Percentiles rank a stretch among this genome's conserved stretches.
These are phyloP conservation scores for Linnemannia hyalina DNA, from an alignment of 192 early-diverging fungal species.

Conservation along the genomic window DNA sequence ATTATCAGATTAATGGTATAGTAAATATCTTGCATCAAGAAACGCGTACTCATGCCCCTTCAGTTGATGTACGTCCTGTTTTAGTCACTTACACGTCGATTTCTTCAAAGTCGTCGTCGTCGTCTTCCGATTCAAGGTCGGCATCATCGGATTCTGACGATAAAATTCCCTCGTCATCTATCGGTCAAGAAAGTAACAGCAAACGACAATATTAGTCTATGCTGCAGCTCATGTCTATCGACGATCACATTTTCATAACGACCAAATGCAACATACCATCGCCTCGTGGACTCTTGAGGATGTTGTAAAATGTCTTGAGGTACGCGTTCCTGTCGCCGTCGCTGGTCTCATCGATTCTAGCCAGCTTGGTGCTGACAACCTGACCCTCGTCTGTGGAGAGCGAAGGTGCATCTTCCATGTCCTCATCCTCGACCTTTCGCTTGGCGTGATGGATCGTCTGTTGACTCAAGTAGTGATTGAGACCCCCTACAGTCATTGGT, in stretches of 20 bases:
- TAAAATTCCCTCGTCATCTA: constrained; percentile 54
- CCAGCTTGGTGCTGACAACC: constrained; percentile 51
- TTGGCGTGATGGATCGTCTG: constrained; percentile 33
- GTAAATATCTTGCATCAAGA: neutral
- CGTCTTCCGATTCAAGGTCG: constrained; percentile 53
- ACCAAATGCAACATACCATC: constrained; percentile 30
- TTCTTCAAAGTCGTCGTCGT: constrained; percentile 55
- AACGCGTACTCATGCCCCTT: neutral
- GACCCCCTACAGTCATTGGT: neutral
- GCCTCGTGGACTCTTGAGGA: constrained; percentile 44
- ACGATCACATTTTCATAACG: neutral
- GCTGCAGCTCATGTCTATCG: neutral
- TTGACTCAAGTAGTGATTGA: neutral
- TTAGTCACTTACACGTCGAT: constrained; percentile 46
- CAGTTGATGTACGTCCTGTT: neutral
- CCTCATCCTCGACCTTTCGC: constrained; percentile 50
- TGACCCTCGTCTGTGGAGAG: constrained; percentile 55
- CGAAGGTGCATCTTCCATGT: constrained; percentile 45
- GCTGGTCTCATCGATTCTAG: constrained; percentile 45
- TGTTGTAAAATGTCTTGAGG: constrained; percentile 52
- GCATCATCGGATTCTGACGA: constrained; percentile 54
- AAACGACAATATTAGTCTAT: neutral
- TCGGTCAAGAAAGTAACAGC: neutral
- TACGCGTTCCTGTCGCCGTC: constrained; percentile 38
- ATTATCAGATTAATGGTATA: neutral